Percentiles rank a stretch among this genome's conserved stretches.
Evolutionary conservation across 148 eudicot genomes (phyloP).

Genomic region (Diospyros kaki): DNA sequence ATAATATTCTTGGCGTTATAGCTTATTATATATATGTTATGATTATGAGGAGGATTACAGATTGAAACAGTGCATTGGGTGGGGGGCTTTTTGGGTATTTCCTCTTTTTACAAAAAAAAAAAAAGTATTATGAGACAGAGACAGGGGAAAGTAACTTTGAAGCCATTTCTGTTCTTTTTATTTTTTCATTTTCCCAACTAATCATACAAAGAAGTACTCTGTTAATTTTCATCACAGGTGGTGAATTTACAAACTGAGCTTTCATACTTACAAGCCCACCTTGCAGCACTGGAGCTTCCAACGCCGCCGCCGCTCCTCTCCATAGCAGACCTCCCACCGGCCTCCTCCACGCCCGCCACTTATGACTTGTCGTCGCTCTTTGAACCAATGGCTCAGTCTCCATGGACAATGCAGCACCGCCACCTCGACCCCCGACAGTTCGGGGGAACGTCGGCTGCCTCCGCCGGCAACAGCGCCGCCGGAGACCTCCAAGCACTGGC

Average conservation of each 20-base stretch:
- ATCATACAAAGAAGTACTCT: too few species aligned
- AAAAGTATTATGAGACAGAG: too few species aligned
- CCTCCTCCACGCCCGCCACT: conserved; percentile 27
- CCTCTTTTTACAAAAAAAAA: too few species aligned
- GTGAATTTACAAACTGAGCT: conserved; percentile 83
- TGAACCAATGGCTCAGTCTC: conserved; percentile 35
- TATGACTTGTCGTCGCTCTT: conserved; percentile 48
- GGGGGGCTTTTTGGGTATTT: too few species aligned
- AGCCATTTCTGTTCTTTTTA: too few species aligned
- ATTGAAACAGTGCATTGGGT: too few species aligned
- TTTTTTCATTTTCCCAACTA: too few species aligned
- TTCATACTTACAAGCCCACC: conserved; percentile 85
- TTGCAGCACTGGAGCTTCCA: conserved; percentile 64
- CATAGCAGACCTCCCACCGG: conserved; percentile 45
- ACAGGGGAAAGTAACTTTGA: too few species aligned
- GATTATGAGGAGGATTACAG: too few species aligned
- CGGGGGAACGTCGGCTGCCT: conserved; percentile 13
- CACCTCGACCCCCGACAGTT: conserved; percentile 33
- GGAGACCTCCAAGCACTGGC: conserved; percentile 53
- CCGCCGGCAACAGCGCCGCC: conserved; percentile 12
- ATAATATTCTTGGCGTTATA: too few species aligned
- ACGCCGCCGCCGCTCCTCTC: conserved; percentile 53
- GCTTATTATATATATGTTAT: too few species aligned
- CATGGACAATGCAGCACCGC: conserved; percentile 31
- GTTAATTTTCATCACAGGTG: conserved; percentile 37